Evolutionary conservation across 805 yeast species (phyloP), one percentile per base, ranked within the genome.

Genomic region (Naumovozyma castellii): DNA sequence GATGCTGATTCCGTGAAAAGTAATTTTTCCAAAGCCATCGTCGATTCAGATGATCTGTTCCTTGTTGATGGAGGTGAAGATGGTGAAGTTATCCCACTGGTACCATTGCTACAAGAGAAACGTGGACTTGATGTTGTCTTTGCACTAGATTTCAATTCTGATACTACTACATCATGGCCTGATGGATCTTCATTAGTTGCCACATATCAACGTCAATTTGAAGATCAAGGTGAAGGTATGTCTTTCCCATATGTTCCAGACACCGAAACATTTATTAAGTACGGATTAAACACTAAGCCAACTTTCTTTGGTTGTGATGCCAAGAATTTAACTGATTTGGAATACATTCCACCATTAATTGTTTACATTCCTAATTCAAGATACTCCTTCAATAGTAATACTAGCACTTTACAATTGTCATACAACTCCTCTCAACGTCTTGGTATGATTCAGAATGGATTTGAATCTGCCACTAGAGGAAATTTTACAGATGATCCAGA

Each of bases 181-280:
- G 70, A 73, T 51, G 90, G 88, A 36, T 49, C 76, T 2, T 71
- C 85, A 2, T 53, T 83, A 46, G 72, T 69, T 22, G 54, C 58
- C 32, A 73, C 83, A 6, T 80, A 71, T 53, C 65, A 67, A 44
- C 69, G 86, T 50, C 85, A 80, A 61, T 78, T 76, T 44, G 49
- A 48, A 27, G 13, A 48, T 9, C 76, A 48, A 43, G 80, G 78
- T 20, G 68, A 73, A 48, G 75, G 76, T 37, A 75, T 84, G 22
- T 65, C 80, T 3, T 83, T 82, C 69, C 95, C 95, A 10, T 76
- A 82, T 49, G 90, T 86, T 40, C 95, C 95, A 13, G 88, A 77
- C 54, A 62, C 57, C 27, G 62, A 69, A 34, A 72, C 87, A 0
- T 82, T 85, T 57, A 54, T 74, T 27, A 69, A 70, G 43, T 50